Evolutionary conservation across 1,284 basidiomycete genomes (phyloP).

Genomic region (Vanrija humicola): DNA sequence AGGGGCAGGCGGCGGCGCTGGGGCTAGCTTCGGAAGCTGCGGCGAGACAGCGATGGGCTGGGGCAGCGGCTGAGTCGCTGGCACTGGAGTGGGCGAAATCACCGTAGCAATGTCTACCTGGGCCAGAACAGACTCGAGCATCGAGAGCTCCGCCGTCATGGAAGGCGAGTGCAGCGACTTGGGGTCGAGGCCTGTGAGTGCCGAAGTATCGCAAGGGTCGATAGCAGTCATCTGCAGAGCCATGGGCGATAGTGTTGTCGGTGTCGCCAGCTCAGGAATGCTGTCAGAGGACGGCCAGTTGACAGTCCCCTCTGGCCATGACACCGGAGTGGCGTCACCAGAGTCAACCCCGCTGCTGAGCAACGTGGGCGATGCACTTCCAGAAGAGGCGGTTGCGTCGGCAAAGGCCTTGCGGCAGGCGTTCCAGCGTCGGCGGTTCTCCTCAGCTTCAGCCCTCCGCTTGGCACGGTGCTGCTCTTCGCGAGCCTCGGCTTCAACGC

Average conservation of each 20-base stretch:
- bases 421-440: conserved; percentile 27
- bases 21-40: background rate
- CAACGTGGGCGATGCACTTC: conserved; percentile 5
- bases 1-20: background rate
- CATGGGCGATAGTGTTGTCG: conserved; percentile 27
- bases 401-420: conserved; percentile 31
- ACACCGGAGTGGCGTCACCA: conserved; percentile 3
- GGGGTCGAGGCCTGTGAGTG: conserved; percentile 16
- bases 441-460: conserved; percentile 31
- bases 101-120: conserved; percentile 21
- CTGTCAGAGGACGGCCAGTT: conserved; percentile 11
- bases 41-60: background rate
- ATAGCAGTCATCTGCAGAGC: conserved; percentile 23
- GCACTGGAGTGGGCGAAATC: background rate
- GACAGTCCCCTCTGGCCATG: conserved; percentile 11
- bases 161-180: conserved; percentile 15
- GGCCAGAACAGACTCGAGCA: conserved; percentile 26
- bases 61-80: background rate
- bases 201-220: background rate
- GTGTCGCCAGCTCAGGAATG: conserved; percentile 7
- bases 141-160: conserved; percentile 17
- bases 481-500: conserved; percentile 34
- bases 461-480: conserved; percentile 33
- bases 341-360: background rate
- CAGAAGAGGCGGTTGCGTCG: conserved; percentile 9